Percentiles rank a stretch among this genome's conserved stretches.
These are phyloP conservation scores for Verbena officinalis DNA, from an alignment of 257 asterid species.

Conservation along the genomic window DNA sequence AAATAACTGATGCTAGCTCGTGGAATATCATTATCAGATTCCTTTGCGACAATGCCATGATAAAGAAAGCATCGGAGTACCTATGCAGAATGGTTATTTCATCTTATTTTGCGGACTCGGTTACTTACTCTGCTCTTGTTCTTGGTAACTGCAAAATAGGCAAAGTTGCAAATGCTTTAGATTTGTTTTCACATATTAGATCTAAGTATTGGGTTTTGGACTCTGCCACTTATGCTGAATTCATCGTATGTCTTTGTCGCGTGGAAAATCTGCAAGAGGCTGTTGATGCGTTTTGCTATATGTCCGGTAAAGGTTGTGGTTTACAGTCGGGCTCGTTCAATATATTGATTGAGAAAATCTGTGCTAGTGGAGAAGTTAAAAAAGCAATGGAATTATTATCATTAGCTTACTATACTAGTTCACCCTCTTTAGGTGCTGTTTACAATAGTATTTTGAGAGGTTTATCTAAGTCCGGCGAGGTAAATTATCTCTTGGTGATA, in stretches of 20 bases:
- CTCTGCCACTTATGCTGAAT: conserved; percentile 54
- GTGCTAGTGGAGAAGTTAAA: conserved; percentile 41
- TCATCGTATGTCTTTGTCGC: conserved; percentile 55
- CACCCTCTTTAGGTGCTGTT: conserved; percentile 33
- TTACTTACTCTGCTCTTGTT: conserved; percentile 69
- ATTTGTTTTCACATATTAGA: conserved; percentile 46
- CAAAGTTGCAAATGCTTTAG: conserved; percentile 46
- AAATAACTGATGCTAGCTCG: conserved; percentile 47
- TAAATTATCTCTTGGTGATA: conserved; percentile 36
- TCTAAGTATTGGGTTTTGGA: conserved; percentile 54
- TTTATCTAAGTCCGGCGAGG: conserved; percentile 39
- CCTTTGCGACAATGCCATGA: conserved; percentile 48
- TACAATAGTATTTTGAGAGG: conserved; percentile 57
- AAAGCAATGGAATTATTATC: conserved; percentile 49
- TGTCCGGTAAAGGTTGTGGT: conserved; percentile 52
- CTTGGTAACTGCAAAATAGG: conserved; percentile 62
- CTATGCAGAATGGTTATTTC: conserved; percentile 65
- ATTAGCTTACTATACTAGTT: conserved; percentile 40
- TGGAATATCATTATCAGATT: conserved; percentile 66
- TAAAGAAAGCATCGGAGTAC: conserved; percentile 59
- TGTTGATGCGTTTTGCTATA: conserved; percentile 47
- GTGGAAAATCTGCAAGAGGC: conserved; percentile 54
- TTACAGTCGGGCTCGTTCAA: conserved; percentile 48
- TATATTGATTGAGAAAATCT: conserved; percentile 50
- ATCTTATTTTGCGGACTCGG: conserved; percentile 49